Conservation (phyloP, 2,329 filamentous ascomycete genomes). For the Nannizziopsis barbatae region DNA sequence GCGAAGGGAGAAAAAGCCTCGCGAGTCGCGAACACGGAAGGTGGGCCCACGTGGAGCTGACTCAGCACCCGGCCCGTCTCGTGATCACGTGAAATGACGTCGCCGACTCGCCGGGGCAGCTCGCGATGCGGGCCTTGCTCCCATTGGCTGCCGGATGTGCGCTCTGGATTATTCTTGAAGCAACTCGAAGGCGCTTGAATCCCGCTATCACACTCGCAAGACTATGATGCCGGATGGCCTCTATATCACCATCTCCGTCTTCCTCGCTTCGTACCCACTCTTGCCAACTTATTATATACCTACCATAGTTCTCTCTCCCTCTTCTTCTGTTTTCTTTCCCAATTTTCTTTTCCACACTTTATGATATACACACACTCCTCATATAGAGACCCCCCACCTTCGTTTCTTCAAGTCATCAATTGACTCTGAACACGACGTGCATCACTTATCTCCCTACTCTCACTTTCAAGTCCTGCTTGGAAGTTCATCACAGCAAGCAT, state of each 20-base stretch:
- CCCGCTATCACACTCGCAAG: background rate
- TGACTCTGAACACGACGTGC: background rate
- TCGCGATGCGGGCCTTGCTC: background rate
- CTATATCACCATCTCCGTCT: background rate
- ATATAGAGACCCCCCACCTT: too few species aligned
- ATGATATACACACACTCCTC: too few species aligned
- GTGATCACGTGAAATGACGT: conserved; percentile 8
- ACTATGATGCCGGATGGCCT: background rate
- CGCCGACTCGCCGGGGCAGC: conserved; percentile 5
- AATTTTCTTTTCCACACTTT: background rate
- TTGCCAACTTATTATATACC: background rate
- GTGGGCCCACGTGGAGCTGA: background rate
- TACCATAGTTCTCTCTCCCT: too few species aligned
- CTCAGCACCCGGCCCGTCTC: background rate
- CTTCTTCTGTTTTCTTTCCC: background rate
- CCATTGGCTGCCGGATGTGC: background rate
- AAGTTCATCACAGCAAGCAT: conserved; percentile 21
- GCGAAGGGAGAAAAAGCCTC: too few species aligned
- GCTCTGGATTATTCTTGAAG: conserved; percentile 6
- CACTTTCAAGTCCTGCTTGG: conserved; percentile 3
- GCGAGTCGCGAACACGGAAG: background rate
- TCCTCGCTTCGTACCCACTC: background rate
- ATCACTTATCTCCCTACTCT: background rate
- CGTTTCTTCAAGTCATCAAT: too few species aligned
- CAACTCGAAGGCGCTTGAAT: conserved; percentile 2